Evolutionary conservation across 106 monocot genomes (phyloP), one percentile per base, ranked within the genome.

Genomic region (Alisma plantagoaquatica): DNA sequence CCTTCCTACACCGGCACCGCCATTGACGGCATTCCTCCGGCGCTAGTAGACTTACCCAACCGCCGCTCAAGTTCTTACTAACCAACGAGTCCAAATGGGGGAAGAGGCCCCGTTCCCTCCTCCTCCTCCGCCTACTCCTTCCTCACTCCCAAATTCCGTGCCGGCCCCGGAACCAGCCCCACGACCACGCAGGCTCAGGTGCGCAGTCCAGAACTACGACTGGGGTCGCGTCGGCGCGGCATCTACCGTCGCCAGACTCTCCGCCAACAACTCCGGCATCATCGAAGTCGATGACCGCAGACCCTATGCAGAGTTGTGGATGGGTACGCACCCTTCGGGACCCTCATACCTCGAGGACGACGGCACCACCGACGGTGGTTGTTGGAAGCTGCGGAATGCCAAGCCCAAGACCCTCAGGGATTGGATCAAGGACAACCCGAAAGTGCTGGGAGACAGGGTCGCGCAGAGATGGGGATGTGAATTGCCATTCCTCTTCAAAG

Each of bases 281-380:
- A 29, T 22, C 33, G 53, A 62, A 33, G 33, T 79, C 22, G 72
- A 71, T 11, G 31, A 22, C 0, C 70, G 41, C 2, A 65, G 31
- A 28, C 81, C 85, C 23, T 98, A 98, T 43, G 98, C 98, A 21
- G 98, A 90, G 74, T 54, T 98, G 30, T 98, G 98, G 98, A 86
- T 98, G 80, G 96, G 96, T 17, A 98, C 96, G 24, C 96, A 98
- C 51, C 64, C 50, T 1, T 78, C 89, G 2, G 89, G 84, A 1
- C 84, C 89, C 1, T 98, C 96, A 0, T 69, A 68, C 21, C 29
- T 96, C 15, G 53, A 66, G 29, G 41, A 2, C 19, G 31, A 18
- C 21, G 61, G 18, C 20, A 23, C 1, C 14, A 10, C n/a, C 2
- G 41, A 28, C n/a, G 18, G 7, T 10, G 19, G 3, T 5, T 29